Conservation (phyloP, 176 grass and related monocot species). For the Eragrostis curvula region DNA sequence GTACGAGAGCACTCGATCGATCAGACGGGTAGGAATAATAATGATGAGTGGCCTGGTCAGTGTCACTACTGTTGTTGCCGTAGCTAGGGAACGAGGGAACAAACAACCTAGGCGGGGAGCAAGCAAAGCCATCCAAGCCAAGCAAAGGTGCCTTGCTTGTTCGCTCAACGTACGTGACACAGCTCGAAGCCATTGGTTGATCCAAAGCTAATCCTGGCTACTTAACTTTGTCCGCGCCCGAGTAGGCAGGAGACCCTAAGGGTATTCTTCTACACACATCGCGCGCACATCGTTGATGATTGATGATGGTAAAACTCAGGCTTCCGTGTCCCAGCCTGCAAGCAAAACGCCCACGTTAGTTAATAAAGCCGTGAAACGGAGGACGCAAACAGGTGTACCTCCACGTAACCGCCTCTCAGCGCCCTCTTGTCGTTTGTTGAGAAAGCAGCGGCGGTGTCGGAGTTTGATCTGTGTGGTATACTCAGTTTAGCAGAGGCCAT, state of each 20-base stretch:
- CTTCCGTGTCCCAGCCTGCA: too few species aligned
- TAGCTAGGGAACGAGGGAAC: constrained; percentile 43
- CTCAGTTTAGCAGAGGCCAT: neutral
- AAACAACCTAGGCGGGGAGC: constrained; percentile 24
- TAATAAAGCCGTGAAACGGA: neutral
- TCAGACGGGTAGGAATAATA: neutral
- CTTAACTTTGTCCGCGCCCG: neutral
- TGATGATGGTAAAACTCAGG: too few species aligned
- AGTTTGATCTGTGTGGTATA: neutral
- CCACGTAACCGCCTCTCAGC: neutral
- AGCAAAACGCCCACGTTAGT: neutral
- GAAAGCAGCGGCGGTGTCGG: neutral
- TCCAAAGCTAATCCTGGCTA: neutral
- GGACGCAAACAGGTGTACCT: neutral
- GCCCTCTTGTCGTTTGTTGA: neutral
- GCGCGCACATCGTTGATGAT: too few species aligned
- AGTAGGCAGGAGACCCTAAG: too few species aligned
- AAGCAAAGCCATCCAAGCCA: constrained; percentile 26
- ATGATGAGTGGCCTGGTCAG: neutral
- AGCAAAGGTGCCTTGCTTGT: constrained; percentile 41
- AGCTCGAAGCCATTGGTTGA: neutral
- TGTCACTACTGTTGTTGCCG: neutral
- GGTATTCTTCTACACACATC: too few species aligned
- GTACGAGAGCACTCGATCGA: neutral
- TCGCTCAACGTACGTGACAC: constrained; percentile 6